Evolutionary conservation across 2,329 filamentous ascomycete genomes (phyloP), one percentile per base, ranked within the genome.

Genomic region (Neofusicoccum ribis): DNA sequence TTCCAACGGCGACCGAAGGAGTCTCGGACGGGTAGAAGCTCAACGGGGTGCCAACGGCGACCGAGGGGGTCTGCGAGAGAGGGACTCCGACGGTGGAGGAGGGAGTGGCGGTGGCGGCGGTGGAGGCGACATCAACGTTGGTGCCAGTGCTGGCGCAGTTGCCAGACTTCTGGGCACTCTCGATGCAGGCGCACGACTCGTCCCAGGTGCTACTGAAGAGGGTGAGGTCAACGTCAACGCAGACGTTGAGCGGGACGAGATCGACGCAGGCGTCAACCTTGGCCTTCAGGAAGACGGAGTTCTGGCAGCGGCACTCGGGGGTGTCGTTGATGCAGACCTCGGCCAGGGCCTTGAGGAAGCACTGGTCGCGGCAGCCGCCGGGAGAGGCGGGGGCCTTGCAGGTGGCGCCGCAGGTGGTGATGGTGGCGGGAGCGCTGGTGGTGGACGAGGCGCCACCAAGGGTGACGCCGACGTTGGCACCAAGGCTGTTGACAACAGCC

Each of bases 191-290:
- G 62, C 62, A 64, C 7, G 62, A 37, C 9, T 56, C 62, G 51
- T 64, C 62, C 50, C 50, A 64, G 51, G 50, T 64, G 51, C 41
- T 47, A 51, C 62, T 41, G 62, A 64, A 64, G 20, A 64, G 62
- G 15, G 31, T 41, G 39, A 64, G 62, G 62, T 64, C 62, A 34
- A 64, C 31, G 51, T 64, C 62, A 7, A 64, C 41, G 51, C 62
- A 64, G 51, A 43, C 62, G 62, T 64, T 64, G 50, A 64, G 62
- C 12, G 62, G 62, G 41, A 64, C 62, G 12, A 64, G 62, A 43
- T 64, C 62, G n/a, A 64, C 62, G 17, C 62, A 64, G 62, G 62
- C 62, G 17, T 47, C 41, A 9, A 64, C 62, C 23, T 20, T 14
- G 36, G 62, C 62, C 62, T 58, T 39, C n/a, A 64, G 62, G 50